A percentile compares a stretch with the other conserved stretches of the same genome.
Conservation (phyloP, 495 filamentous ascomycete species). For the Podospora tetraspora region DNA sequence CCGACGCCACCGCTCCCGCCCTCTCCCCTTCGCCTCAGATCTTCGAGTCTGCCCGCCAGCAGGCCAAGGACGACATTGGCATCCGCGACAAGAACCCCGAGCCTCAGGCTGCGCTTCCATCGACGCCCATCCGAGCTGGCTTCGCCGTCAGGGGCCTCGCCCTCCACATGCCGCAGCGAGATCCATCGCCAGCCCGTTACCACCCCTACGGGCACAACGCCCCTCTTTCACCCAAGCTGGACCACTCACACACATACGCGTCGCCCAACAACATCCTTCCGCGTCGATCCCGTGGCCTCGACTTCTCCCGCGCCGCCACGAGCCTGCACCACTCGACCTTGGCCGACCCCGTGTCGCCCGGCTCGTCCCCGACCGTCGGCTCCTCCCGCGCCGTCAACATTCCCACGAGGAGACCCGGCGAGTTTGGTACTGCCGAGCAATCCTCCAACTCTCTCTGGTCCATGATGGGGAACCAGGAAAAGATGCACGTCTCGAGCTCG, state of each 20-base stretch:
- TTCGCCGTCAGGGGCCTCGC: constrained; percentile 59
- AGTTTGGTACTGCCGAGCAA: constrained; percentile 35
- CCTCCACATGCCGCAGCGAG: constrained; percentile 65
- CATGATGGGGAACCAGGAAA: constrained; percentile 55
- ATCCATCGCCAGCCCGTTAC: constrained; percentile 35
- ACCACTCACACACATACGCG: constrained; percentile 75
- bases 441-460: constrained; percentile 41
- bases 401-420: constrained; percentile 44
- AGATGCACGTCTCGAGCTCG: constrained; percentile 72
- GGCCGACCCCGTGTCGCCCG: constrained; percentile 83
- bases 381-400: constrained; percentile 77
- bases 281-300: constrained; percentile 76
- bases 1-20: constrained; percentile 45
- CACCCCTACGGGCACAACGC: constrained; percentile 52
- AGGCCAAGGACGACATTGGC: constrained; percentile 77
- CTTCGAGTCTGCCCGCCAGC: constrained; percentile 46
- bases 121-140: constrained; percentile 55
- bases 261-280: constrained; percentile 74
- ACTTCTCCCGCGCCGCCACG: constrained; percentile 90
- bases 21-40: constrained; percentile 67
- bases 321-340: constrained; percentile 94
- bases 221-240: constrained; percentile 80
- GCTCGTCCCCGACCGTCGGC: constrained; percentile 82
- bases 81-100: constrained; percentile 34
- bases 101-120: constrained; percentile 16